Base-by-base conservation (phyloP, 441 rosid genomes). In the Arabidopsis hybrid region DNA sequence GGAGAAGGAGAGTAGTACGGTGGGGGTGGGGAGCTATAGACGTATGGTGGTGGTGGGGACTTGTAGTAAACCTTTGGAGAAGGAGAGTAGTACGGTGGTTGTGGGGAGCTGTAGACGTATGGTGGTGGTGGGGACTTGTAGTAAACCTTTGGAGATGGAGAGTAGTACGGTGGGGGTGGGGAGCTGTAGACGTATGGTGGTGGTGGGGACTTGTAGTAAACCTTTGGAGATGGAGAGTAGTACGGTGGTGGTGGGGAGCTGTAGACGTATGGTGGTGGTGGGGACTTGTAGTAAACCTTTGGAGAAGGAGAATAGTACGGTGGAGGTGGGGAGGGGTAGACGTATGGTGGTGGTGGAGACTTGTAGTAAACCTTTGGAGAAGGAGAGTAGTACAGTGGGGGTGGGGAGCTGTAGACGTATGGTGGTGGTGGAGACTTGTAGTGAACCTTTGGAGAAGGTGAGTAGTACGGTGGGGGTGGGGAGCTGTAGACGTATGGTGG, bases 191-290 rank as follows among this genome's bases (percentile, higher is more conserved):
- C 35, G 8, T 52, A 52, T 10, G 57, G 57, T 26, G 57, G 57
- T 9, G 56, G 56, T 1, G 56, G 56, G 10, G 56, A 51, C 6
- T 51, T 51, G 8, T 51, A 51, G 1, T 9, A 7, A 0, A 51
- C 56, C 32, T 50, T 51, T 3, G 57, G 57, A 1, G 14, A 51
- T 1, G 34, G 57, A 21, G 57, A 51, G 8, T 51, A 51, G 14
- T 51, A 51, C 0, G 57, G 34, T 4, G 56, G 56, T 1, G 56
- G 56, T 51, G 56, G 56, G 1, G 56, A 51, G 56, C 1, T 21
- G 56, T 52, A 52, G 16, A 52, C 58, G 9, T 52, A 52, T 52
- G 58, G 58, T 52, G 58, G 16, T 26, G 58, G 58, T 5, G 58
- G 58, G 26, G 58, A 52, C 1, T 52, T 52, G 4, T 52, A 52